Evolutionary conservation across 2,329 filamentous ascomycete genomes (phyloP), one percentile per base, ranked within the genome.

Genomic region (Nigrograna mackinnonii): DNA sequence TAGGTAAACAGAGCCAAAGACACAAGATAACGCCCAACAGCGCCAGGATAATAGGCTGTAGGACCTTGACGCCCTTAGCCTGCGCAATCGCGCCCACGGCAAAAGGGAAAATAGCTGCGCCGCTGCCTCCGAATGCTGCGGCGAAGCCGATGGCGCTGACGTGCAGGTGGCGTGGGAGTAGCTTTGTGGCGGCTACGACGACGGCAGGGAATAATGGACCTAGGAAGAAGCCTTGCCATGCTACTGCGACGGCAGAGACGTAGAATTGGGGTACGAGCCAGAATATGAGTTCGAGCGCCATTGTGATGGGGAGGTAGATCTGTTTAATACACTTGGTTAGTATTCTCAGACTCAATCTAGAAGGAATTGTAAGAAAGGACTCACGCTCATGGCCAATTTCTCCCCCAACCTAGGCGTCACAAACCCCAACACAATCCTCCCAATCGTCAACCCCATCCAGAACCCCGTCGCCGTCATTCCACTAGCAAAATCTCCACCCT

Each of bases 61-160:
- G 56, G 1, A 83, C 79, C 61, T 77, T 64, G 9, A 84, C 80
- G 6, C 82, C 82, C 47, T 74, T 79, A 1, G 73, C 71, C 60
- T 84, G 78, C 4, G 86, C 84, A 58, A 89, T 83, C 2, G 83
- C 84, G 3, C 86, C 86, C 0, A 88, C 81, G 0, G 79, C 79
- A 43, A 75, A 90, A 74, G 34, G 86, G 76, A 66, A 88, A 1
- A 77, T 64, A 64, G 87, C 85, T 1, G 85, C 87, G 0, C 89
- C 89, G 2, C 78, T 79, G 0, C 87, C 85, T 3, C 89, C 89
- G 63, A 92, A 83, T 0, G 89, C 88, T 1, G 87, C 83, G 0
- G 86, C 85, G 55, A 95, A 92, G 0, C 89, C 89, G 48, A 95
- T 89, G 0, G 85, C 83, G n/a, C 80, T 82, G 31, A 94, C 86